These are phyloP conservation scores for Aspergillus pseudoviridinutans DNA, from an alignment of 2,329 filamentous ascomycete genomes.

Conservation along the genomic window DNA sequence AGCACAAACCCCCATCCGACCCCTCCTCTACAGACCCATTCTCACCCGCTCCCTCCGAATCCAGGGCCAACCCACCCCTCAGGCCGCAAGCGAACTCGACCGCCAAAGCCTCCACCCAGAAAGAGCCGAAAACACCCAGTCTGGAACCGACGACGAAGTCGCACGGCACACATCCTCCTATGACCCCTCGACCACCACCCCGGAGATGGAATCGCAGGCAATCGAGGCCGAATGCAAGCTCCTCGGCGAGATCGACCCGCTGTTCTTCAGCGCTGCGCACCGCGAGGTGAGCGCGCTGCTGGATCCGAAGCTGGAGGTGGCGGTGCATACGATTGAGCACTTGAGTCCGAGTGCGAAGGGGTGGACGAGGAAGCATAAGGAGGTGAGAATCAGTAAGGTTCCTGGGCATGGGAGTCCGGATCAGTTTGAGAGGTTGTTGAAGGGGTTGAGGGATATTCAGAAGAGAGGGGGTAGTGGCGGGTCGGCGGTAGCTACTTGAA, in stretches of 20 bases:
- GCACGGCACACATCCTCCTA: conserved; percentile 23
- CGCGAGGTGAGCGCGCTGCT: conserved; percentile 17
- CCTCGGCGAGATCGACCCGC: conserved; percentile 19
- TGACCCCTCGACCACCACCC: conserved; percentile 19
- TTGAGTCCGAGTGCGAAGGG: conserved; percentile 18
- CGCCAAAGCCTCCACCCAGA: conserved; percentile 17
- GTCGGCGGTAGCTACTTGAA: neutral
- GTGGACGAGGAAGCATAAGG: conserved; percentile 21
- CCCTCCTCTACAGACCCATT: neutral
- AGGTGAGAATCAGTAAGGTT: conserved; percentile 15
- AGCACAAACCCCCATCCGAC: neutral
- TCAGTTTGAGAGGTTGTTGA: conserved; percentile 9
- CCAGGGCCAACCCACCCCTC: neutral
- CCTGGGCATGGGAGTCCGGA: neutral
- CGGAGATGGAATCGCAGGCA: conserved; percentile 17
- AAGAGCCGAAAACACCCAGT: conserved; percentile 19
- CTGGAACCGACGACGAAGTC: conserved; percentile 26
- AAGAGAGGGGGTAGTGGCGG: neutral
- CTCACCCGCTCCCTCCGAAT: neutral
- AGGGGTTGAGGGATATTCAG: conserved; percentile 4
- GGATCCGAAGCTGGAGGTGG: conserved; percentile 14
- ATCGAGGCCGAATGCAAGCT: conserved; percentile 20
- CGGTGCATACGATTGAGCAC: conserved; percentile 10
- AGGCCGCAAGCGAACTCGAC: conserved; percentile 5
- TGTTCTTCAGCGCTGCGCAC: conserved; percentile 23